Evolutionary conservation across 2,329 filamentous ascomycete species (phyloP), one percentile per base, ranked within the genome.

Genomic region (Sarocladium kiliense): DNA sequence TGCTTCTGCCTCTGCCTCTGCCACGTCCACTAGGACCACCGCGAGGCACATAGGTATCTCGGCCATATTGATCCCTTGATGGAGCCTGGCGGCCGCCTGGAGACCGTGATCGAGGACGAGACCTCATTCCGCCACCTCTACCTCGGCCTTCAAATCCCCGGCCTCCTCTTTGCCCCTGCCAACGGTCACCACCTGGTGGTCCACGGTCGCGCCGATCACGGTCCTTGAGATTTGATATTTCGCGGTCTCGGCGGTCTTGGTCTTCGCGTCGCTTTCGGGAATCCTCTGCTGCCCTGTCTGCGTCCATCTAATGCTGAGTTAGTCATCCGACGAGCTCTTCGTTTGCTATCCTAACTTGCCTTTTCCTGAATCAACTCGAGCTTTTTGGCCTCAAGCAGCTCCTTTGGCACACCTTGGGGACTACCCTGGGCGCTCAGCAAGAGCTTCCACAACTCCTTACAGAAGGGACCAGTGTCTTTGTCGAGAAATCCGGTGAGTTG

Each of bases 311-410:
- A 32, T 30, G 4, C 18, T 26, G 27, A 30, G 37, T 34, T 11
- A 55, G n/a, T 27, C 19, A 30, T 26, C 3, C 19, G 16, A 5
- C n/a, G 27, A 36, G 19, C 16, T 12, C 12, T 36, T 23, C 47
- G 4, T 27, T 4, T 16, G 27, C 36, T 5, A 14, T 5, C 9
- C 7, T 9, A 25, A 39, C 67, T 32, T 69, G 95, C 93, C 86
- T 96, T 96, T 72, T 97, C 91, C 71, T 97, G 91, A 59, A 94
- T 90, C 49, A 99, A 77, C 71, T 99, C 94, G 44, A 89, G 75
- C 73, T 97, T 99, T 78, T 99, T 99, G 1, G 93, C 92, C 69
- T 99, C 94, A 2, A 99, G 75, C 41, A 99, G 78, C 71, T 97
- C 92, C 70, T 96, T 93, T 0, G 94, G 93, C 12, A 99, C 91